Evolutionary conservation across 176 grass and related monocot species (phyloP).

Genomic region (Zea mays): DNA sequence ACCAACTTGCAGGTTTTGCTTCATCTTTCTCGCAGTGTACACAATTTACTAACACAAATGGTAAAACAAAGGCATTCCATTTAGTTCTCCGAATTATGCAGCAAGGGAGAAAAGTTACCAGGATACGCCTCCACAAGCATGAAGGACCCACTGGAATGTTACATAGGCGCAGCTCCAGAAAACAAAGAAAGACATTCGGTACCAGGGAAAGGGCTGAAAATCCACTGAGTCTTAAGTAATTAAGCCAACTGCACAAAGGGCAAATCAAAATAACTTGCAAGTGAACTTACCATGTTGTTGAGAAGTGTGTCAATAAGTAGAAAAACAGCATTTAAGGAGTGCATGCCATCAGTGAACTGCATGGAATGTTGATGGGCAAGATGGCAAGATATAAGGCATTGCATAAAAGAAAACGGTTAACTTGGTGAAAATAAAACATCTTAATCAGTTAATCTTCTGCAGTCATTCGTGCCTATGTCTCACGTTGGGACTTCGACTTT

Average conservation of each 20-base stretch:
- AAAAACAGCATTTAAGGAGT: constrained; percentile 74
- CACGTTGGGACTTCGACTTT: background rate
- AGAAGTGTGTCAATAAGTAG: constrained; percentile 76
- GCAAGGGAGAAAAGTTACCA: constrained; percentile 50
- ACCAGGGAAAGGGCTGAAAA: constrained; percentile 87
- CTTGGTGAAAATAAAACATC: background rate
- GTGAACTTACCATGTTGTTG: constrained; percentile 74
- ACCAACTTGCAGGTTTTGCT: background rate
- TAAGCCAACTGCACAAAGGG: constrained; percentile 26
- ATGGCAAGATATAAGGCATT: constrained; percentile 8
- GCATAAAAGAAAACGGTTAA: constrained; percentile 5
- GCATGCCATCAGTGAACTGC: constrained; percentile 81
- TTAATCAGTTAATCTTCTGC: background rate
- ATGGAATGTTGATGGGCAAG: constrained; percentile 8
- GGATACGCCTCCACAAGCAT: constrained; percentile 63
- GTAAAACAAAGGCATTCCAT: constrained; percentile 4
- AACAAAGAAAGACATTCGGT: constrained; percentile 78
- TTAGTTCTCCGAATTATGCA: constrained; percentile 22
- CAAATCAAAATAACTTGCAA: background rate
- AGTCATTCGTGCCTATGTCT: constrained; percentile 9
- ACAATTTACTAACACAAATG: background rate
- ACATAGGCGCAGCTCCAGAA: constrained; percentile 86
- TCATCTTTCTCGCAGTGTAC: background rate
- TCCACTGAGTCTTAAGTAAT: constrained; percentile 6
- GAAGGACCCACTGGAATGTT: constrained; percentile 80